phyloP scores from a whole-genome alignment of 805 yeast species.

The Phaffomyces antillensis region DNA sequence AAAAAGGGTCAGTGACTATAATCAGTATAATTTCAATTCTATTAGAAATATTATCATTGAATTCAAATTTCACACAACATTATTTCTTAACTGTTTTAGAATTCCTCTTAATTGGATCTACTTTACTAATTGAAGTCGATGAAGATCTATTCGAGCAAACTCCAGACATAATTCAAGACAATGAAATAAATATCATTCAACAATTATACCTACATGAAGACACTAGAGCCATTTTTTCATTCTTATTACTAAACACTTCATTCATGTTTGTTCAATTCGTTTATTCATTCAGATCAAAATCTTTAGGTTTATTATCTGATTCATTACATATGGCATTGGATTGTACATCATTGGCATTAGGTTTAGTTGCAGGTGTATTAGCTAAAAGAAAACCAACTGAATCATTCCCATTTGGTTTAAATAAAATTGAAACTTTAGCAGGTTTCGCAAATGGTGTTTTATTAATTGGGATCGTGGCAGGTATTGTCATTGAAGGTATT shows the following conservation, averaged over 20 bases:
- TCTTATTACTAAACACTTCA: constrained; percentile 74
- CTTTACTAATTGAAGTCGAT: constrained; percentile 13
- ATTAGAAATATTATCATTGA: constrained; percentile 29
- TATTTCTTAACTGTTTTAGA: constrained; percentile 9
- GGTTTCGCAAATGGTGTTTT: constrained; percentile 94
- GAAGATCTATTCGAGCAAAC: constrained; percentile 4
- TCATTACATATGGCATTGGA: constrained; percentile 95
- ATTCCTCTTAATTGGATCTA: constrained; percentile 6
- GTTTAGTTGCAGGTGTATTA: constrained; percentile 74
- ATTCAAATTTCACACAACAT: constrained; percentile 11
- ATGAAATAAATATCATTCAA: constrained; percentile 13
- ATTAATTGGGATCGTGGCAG: constrained; percentile 80
- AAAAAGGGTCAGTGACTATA: constrained; percentile 14
- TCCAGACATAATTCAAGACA: background rate
- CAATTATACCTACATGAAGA: constrained; percentile 41
- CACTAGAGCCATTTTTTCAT: constrained; percentile 84
- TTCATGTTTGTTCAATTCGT: constrained; percentile 93
- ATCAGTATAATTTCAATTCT: constrained; percentile 27
- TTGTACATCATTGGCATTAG: constrained; percentile 84
- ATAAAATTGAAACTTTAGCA: constrained; percentile 82
- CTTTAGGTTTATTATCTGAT: constrained; percentile 86
- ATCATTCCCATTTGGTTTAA: constrained; percentile 81
- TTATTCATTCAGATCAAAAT: constrained; percentile 88
- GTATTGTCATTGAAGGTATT: constrained; percentile 79
- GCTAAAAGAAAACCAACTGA: constrained; percentile 54